Evolutionary conservation across 805 yeast species (phyloP).

Genomic region (Candida krabiensis): DNA sequence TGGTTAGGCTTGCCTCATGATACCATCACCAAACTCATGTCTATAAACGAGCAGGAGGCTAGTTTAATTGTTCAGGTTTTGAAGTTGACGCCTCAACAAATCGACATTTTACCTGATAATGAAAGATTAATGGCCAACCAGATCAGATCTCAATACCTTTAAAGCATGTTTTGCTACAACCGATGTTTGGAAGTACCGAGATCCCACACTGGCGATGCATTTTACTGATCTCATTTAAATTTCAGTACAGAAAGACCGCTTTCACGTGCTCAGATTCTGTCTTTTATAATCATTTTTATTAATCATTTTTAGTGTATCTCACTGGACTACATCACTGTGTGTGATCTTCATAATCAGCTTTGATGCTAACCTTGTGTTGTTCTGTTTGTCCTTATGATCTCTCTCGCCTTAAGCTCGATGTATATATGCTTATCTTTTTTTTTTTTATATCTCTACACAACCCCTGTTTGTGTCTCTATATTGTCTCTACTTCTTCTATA

Average conservation of each 20-base stretch:
- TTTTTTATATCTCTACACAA: no score
- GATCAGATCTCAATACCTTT: slow-evolving; percentile 54
- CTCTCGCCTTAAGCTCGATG: slow-evolving; percentile 8
- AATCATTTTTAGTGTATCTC: slow-evolving; percentile 10
- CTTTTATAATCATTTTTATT: slow-evolving; percentile 1
- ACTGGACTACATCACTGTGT: slow-evolving; percentile 5
- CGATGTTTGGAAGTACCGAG: background rate
- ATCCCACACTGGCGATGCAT: background rate
- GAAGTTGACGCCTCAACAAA: slow-evolving; percentile 49
- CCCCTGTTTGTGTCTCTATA: background rate
- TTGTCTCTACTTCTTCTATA: background rate
- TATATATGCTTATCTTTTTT: slow-evolving; percentile 4
- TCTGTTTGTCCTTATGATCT: slow-evolving; percentile 5
- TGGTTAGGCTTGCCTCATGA: slow-evolving; percentile 51
- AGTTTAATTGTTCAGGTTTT: slow-evolving; percentile 54
- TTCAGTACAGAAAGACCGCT: background rate
- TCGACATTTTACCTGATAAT: slow-evolving; percentile 48
- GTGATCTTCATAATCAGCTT: background rate
- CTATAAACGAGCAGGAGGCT: slow-evolving; percentile 58
- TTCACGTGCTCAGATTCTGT: background rate
- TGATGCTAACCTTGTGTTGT: background rate
- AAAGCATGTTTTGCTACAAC: slow-evolving; percentile 8
- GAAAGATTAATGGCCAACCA: slow-evolving; percentile 56
- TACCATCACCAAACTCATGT: slow-evolving; percentile 49
- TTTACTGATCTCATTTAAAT: background rate